Evolutionary conservation across 345 rosid species (phyloP), one percentile per base, ranked within the genome.

Genomic region (Capsella bursapastoris): DNA sequence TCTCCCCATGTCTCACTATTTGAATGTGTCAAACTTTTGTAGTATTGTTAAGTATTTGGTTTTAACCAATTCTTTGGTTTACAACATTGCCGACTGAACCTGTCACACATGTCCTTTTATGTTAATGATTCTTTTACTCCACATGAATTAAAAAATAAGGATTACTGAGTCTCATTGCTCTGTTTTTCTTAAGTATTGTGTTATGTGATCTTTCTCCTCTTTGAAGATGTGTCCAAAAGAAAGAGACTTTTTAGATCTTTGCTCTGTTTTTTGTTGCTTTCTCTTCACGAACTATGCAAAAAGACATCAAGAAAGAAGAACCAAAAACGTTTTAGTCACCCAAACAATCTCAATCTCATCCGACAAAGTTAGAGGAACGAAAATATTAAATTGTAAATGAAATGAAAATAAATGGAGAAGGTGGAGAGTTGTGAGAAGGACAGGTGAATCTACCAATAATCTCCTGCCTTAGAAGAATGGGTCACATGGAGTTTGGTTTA

Each of bases 371-470:
- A 52, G 64, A 72, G 51, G 63, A 63, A 41, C 16, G 2, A 52
- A 51, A 31, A 13, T 32, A 22, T 18, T 1, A 4, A 32, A 8
- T 43, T 28, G 41, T 6, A 15, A 15, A 44, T 16, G 5, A 53
- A 64, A 63, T 32, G n/a, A 45, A 53, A 74, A 49, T 16, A 66
- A 58, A 66, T 57, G 66, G 51, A 67, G 73, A 74, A 58, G 67
- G 72, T 74, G 53, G 78, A 66, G 78, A 65, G 71, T 64, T 65
- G 78, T 57, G 78, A 74, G 52, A 75, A 65, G 48, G 79, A 75
- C 73, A 75, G 63, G 79, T 75, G 66, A 68, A 68, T 60, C 73
- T 75, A 68, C 73, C 55, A 67, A 62, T 38, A 28, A n/a, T 22
- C 48, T 45, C 49, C 51, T 69, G 66, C 59, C 28, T 68, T 53